Base-by-base conservation (phyloP, 2,329 filamentous ascomycete species). In the Alternaria solani region DNA sequence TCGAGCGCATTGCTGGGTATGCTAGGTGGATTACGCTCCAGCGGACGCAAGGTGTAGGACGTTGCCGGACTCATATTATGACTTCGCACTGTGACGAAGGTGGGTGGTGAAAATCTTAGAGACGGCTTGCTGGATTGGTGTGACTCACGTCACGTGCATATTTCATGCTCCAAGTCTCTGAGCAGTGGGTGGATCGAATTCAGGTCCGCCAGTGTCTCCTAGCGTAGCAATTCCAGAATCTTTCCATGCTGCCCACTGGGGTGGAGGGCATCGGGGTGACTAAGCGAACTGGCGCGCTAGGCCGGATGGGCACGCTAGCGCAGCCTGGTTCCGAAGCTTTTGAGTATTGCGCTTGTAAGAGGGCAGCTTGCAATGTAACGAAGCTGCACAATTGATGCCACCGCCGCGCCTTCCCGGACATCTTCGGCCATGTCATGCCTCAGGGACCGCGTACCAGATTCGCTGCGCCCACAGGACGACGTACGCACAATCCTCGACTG, bases 11-110 rank as follows among this genome's bases (percentile, higher is more conserved):
- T 79, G 65, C 78, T 77, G 4, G 79, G 75, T 46, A 82, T 80
- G 62, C 78, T 79, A 7, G 79, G 75, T 57, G 82, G 80, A 53
- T 81, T 82, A 51, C 83, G 80, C 63, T 75, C 70, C 52, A 85
- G 73, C n/a, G 85, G 85, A 54, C 86, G 84, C 61, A 87, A 81
- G 14, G 83, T 85, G 65, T 87, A 87, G 16, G 65, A 59, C 36
- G 66, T 66, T 14, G 59, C 65, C 11, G 68, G 57, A 36, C 66
- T 69, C 69, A 74, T 75, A 14, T 44, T 61, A 26, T 16, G 23
- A 36, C 39, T 38, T 38, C 41, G 39, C 41, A 36, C 42, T 48
- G 57, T 20, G 38, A 43, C 23, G 20, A 44, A 36, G 36, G 46
- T 26, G n/a, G 46, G 39, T 25, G 30, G 41, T 51, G 46, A 51